Base-by-base conservation (phyloP, 345 rosid species). In the Hibiscus syriacus region DNA sequence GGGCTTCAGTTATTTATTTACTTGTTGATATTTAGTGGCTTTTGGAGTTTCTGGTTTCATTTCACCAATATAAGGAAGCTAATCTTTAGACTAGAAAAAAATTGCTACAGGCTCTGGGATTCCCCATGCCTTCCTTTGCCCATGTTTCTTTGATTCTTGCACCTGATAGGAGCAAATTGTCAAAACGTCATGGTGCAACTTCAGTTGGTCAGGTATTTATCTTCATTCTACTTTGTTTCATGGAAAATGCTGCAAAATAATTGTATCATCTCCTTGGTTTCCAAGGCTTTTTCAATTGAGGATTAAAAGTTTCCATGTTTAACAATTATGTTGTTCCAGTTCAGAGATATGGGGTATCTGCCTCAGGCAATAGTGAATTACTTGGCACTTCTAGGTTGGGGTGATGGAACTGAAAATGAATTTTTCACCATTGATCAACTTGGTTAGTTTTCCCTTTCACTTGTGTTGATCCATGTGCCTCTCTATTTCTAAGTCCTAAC, bases 381-480 rank as follows among this genome's bases (percentile, higher is more conserved):
- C 73, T 76, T 90, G 66, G 94, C 97, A 26, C 96, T 89, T 73
- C 76, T 93, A 76, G 97, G 96, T 50, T 93, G 96, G 98, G 98
- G 98, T n/a, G 97, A 93, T 68, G 97, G 97, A 76, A 93, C 97
- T 36, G 97, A 93, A 69, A 87, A 93, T 78, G 98, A 93, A 78
- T 87, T 93, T 83, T 93, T 83, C 81, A 79, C 90, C 16, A 90
- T 93, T 3, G 73, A 87, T 58, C 80, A 93, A 71, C 94, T 93
- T 68, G 98, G 98, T 92, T 30, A 11, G 87, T 80, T 29, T 72
- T 56, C 73, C 17, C 52, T 63, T 25, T 25, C 36, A 7, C 53
- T 39, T 55, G 32, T 14, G 62, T 26, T 29, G 46, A 19, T 55
- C 36, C 27, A n/a, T n/a, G 23, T 48, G 50, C 46, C 12, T 38